phyloP scores from a whole-genome alignment of 208 protist species.

The Phytomonas francai region DNA sequence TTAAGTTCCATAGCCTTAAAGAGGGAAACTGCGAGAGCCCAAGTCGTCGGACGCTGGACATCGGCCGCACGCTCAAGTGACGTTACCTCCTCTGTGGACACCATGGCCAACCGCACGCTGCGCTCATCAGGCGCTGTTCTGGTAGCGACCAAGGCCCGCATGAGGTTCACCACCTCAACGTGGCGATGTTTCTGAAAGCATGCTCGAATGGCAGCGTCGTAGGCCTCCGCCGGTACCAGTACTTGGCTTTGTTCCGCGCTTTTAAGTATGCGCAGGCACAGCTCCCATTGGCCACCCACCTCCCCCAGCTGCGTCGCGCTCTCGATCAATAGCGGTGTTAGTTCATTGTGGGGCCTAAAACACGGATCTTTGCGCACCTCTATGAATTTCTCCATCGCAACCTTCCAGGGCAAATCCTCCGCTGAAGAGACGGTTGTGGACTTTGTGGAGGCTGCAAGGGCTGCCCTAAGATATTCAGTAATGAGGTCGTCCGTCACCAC shows the following conservation, averaged over 20 bases:
- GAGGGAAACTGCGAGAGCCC: constrained; percentile 42
- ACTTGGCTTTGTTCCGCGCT: constrained; percentile 29
- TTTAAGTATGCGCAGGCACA: constrained; percentile 35
- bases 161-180: constrained; percentile 33
- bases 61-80: constrained; percentile 16
- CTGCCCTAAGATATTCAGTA: constrained; percentile 55
- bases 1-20: constrained; percentile 53
- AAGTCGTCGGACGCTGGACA: constrained; percentile 8
- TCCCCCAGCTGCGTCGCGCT: constrained; percentile 34
- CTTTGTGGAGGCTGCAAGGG: constrained; percentile 10
- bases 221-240: constrained; percentile 52
- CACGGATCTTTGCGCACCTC: constrained; percentile 21
- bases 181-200: constrained; percentile 34
- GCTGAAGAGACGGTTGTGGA: background rate
- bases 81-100: constrained; percentile 44
- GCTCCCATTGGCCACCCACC: constrained; percentile 37
- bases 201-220: constrained; percentile 52
- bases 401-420: constrained; percentile 20
- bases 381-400: constrained; percentile 35
- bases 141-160: constrained; percentile 43
- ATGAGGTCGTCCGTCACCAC: constrained; percentile 51
- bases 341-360: constrained; percentile 26
- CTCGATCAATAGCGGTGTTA: constrained; percentile 57
- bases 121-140: constrained; percentile 47
- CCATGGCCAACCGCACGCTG: constrained; percentile 42